Conservation (phyloP, 2,329 filamentous ascomycete genomes). For the Nectriaceae sp. region DNA sequence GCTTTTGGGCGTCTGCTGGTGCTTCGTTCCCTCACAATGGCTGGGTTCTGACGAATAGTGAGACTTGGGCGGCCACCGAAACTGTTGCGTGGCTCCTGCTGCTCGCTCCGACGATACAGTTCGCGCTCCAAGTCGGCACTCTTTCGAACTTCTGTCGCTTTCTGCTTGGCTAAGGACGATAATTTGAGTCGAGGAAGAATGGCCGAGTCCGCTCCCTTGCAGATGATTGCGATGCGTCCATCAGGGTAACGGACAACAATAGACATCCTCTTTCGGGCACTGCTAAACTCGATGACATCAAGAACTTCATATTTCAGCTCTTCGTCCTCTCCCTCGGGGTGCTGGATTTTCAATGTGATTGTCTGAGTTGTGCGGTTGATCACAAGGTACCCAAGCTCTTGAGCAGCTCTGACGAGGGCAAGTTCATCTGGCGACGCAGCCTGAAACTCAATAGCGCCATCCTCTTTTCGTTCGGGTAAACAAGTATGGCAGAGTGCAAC, state of each 20-base stretch:
- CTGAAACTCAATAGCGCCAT: conserved; percentile 92
- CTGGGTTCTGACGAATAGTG: conserved; percentile 48
- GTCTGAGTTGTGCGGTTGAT: conserved; percentile 85
- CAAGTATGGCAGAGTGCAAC: conserved; percentile 96
- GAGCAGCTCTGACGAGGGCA: conserved; percentile 90
- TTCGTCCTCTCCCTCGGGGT: too few species aligned
- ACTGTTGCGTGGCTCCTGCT: conserved; percentile 55
- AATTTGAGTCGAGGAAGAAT: conserved; percentile 91
- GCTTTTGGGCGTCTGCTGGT: conserved; percentile 31
- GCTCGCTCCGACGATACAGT: conserved; percentile 56
- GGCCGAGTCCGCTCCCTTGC: conserved; percentile 96
- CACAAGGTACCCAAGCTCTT: conserved; percentile 84
- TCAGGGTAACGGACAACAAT: conserved; percentile 96
- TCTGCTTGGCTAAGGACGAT: conserved; percentile 70
- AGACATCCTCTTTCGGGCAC: conserved; percentile 90
- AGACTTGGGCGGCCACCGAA: conserved; percentile 57
- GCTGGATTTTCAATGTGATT: conserved; percentile 78
- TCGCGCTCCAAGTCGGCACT: conserved; percentile 62
- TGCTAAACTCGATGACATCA: conserved; percentile 99
- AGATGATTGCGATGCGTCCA: conserved; percentile 90
- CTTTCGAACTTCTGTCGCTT: conserved; percentile 80
- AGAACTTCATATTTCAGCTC: conserved; percentile 85
- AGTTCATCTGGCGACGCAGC: conserved; percentile 97
- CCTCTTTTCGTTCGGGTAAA: conserved; percentile 84
- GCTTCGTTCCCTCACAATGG: conserved; percentile 28